These are phyloP conservation scores for Phialophora tarda DNA, from an alignment of 2,329 filamentous ascomycete genomes.

Conservation along the genomic window DNA sequence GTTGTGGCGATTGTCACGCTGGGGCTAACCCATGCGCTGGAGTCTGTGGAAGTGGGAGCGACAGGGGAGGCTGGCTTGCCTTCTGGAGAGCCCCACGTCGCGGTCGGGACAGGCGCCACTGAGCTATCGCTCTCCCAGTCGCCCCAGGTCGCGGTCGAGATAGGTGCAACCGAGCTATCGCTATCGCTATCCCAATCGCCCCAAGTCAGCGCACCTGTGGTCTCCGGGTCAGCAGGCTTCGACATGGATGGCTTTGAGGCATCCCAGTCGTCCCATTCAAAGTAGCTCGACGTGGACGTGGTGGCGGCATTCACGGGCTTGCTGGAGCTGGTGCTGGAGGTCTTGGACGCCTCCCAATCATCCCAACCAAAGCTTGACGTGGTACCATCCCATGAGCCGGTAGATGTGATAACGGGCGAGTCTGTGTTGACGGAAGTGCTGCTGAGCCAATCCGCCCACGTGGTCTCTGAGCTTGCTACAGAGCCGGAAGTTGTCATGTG, in stretches of 20 bases:
- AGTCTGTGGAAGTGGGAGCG: not conserved
- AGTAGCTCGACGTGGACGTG: not conserved
- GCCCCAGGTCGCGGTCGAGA: not conserved
- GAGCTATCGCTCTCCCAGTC: not conserved
- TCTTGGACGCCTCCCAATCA: constrained; percentile 15
- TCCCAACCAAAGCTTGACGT: constrained; percentile 6
- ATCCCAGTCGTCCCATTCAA: constrained; percentile 7
- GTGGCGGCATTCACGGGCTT: not conserved
- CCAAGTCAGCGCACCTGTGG: constrained; percentile 7
- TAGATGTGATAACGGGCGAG: not conserved
- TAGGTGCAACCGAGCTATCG: not conserved
- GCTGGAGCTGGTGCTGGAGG: not conserved
- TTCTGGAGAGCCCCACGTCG: constrained; percentile 4
- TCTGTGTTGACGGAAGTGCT: not conserved
- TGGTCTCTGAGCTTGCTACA: constrained; percentile 1
- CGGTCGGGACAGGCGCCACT: not conserved
- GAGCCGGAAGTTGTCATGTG: constrained; percentile 8
- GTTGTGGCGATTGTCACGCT: constrained; percentile 28
- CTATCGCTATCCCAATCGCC: constrained; percentile 4
- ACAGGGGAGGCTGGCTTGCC: constrained; percentile 9
- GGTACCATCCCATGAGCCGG: constrained; percentile 1
- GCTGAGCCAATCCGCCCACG: not conserved
- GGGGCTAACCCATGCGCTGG: constrained; percentile 15
- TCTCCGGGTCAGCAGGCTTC: not conserved
- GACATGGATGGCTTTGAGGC: constrained; percentile 5